Evolutionary conservation across 2,329 filamentous ascomycete genomes (phyloP).

Genomic region (Metarhizium brunneum): DNA sequence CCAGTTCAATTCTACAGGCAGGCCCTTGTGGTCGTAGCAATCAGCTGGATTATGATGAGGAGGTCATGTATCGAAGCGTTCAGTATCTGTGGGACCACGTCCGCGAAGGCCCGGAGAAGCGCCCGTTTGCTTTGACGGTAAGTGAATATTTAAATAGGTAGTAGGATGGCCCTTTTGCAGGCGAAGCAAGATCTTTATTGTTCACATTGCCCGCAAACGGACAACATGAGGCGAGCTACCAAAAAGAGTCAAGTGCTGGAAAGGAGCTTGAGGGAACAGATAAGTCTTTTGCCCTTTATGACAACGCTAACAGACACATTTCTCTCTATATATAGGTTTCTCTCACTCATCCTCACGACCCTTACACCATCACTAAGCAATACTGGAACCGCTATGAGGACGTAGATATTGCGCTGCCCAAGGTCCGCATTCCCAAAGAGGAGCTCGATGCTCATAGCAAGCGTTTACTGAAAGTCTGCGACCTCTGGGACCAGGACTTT

Average conservation of each 20-base stretch:
- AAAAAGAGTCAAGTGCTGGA: not conserved
- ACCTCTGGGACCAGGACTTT: constrained; percentile 77
- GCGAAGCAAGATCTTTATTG: not conserved
- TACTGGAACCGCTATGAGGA: constrained; percentile 90
- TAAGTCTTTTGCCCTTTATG: not conserved
- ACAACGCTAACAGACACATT: not conserved
- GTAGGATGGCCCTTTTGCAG: not conserved
- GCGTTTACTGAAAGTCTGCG: constrained; percentile 76
- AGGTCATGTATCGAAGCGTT: constrained; percentile 84
- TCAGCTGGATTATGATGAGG: constrained; percentile 92
- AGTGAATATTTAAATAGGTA: constrained; percentile 3
- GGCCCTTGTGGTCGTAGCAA: constrained; percentile 85
- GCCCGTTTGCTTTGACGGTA: constrained; percentile 77
- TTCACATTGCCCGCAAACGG: not conserved
- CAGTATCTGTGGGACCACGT: constrained; percentile 90
- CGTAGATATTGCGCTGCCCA: constrained; percentile 77
- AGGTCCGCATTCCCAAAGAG: constrained; percentile 68
- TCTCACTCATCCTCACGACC: constrained; percentile 89
- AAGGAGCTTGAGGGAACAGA: not conserved
- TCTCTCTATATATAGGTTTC: constrained; percentile 49
- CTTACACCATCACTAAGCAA: constrained; percentile 87
- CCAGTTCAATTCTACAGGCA: constrained; percentile 84
- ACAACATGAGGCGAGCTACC: not conserved
- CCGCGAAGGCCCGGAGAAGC: constrained; percentile 61
- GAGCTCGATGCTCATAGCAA: constrained; percentile 81